Evolutionary conservation across 352 stramenopile species (phyloP).

Genomic region (Phytophthora podocarpi): DNA sequence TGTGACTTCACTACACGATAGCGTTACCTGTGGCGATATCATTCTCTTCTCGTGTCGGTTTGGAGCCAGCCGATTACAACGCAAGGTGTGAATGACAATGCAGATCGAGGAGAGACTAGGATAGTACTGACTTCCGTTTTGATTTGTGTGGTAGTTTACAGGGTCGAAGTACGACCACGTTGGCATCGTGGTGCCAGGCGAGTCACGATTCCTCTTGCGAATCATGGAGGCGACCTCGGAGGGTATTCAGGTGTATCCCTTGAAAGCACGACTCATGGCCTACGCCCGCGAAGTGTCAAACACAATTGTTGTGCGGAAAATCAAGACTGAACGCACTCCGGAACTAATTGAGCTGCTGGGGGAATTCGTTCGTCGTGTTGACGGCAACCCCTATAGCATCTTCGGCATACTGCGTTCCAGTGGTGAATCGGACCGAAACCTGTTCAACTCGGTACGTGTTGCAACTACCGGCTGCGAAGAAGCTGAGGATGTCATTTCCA

Average conservation of each 20-base stretch:
- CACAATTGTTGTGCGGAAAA: slow-evolving; percentile 70
- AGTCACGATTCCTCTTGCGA: slow-evolving; percentile 58
- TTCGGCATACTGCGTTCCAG: slow-evolving; percentile 67
- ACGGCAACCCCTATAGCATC: slow-evolving; percentile 88
- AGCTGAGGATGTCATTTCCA: slow-evolving; percentile 14
- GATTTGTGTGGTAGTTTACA: slow-evolving; percentile 53
- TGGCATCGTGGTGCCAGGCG: slow-evolving; percentile 76
- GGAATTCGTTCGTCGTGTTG: slow-evolving; percentile 67
- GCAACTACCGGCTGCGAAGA: slow-evolving; percentile 11
- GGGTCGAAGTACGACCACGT: slow-evolving; percentile 83
- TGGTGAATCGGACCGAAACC: slow-evolving; percentile 53
- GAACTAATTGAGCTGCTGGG: slow-evolving; percentile 48
- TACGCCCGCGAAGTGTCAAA: slow-evolving; percentile 86
- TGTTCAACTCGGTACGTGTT: slow-evolving; percentile 14
- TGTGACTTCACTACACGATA: slow-evolving; percentile 77
- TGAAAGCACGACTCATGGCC: slow-evolving; percentile 78
- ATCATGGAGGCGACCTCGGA: slow-evolving; percentile 84
- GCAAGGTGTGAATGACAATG: slow-evolving; percentile 51
- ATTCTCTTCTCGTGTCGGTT: slow-evolving; percentile 84
- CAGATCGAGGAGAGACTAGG: background rate
- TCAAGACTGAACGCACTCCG: slow-evolving; percentile 48
- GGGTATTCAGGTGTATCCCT: slow-evolving; percentile 79
- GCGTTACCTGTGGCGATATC: slow-evolving; percentile 74
- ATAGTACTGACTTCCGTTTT: background rate
- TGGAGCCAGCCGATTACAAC: slow-evolving; percentile 75